Evolutionary conservation across 2,329 filamentous ascomycete species (phyloP).

Genomic region (Nemania serpens): DNA sequence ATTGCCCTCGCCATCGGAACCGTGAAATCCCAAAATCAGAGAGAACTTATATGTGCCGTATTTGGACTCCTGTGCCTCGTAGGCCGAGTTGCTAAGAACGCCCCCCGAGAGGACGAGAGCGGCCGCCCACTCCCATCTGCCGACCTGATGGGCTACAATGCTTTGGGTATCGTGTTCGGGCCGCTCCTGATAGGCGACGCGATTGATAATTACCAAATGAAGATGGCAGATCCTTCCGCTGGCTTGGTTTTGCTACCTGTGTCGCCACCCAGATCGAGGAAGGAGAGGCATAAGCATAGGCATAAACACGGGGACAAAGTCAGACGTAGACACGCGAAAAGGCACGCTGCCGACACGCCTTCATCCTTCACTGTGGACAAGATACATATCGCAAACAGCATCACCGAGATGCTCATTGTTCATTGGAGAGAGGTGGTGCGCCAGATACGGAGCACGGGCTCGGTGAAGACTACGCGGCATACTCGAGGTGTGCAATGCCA

Average conservation of each 20-base stretch:
- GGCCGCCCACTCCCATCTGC: constrained; percentile 58
- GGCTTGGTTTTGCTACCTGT: constrained; percentile 51
- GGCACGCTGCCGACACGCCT: constrained; percentile 18
- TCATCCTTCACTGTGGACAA: constrained; percentile 54
- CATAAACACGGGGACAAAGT: constrained; percentile 41
- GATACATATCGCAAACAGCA: constrained; percentile 60
- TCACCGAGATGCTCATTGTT: constrained; percentile 68
- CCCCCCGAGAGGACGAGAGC: constrained; percentile 55
- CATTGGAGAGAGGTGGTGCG: constrained; percentile 68
- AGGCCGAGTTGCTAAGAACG: constrained; percentile 60
- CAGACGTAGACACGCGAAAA: background rate
- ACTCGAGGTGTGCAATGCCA: constrained; percentile 15
- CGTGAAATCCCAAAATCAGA: constrained; percentile 62
- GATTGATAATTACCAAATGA: constrained; percentile 56
- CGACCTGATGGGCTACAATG: constrained; percentile 67
- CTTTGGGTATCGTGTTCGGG: constrained; percentile 68
- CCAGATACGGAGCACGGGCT: constrained; percentile 58
- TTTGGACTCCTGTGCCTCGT: constrained; percentile 68
- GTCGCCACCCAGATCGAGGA: constrained; percentile 50
- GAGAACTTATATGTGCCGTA: constrained; percentile 69
- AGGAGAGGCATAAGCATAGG: constrained; percentile 44
- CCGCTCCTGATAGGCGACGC: constrained; percentile 65
- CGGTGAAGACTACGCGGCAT: constrained; percentile 36
- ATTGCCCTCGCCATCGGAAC: constrained; percentile 67
- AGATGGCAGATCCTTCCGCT: constrained; percentile 46